Conservation (phyloP, 768 basidiomycete genomes). For the Pleurotus cornucopiae region DNA sequence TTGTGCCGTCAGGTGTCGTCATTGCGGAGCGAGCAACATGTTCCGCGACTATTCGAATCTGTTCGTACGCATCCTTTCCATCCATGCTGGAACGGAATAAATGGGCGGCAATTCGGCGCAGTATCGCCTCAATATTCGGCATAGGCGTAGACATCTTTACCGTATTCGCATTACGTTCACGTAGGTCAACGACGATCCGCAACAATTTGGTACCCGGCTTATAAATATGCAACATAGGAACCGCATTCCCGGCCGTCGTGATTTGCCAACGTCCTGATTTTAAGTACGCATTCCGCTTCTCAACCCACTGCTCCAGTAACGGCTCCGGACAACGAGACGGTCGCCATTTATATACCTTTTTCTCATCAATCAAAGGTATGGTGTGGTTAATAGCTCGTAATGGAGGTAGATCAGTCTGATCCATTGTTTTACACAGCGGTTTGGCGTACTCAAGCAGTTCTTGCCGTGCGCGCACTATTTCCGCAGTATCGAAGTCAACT, state of each 20-base stretch:
- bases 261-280: constrained; percentile 25
- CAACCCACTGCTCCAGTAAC: constrained; percentile 22
- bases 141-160: too few relatives aligned
- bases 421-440: constrained; percentile 20
- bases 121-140: too few relatives aligned
- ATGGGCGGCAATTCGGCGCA: too few relatives aligned
- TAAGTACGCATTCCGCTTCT: constrained; percentile 25
- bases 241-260: constrained; percentile 24
- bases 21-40: constrained; percentile 24
- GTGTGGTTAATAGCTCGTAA: constrained; percentile 35
- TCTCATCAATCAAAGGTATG: constrained; percentile 34
- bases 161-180: too few relatives aligned
- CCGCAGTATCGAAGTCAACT: not conserved
- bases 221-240: constrained; percentile 23
- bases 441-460: constrained; percentile 18
- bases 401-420: constrained; percentile 30
- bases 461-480: constrained; percentile 11
- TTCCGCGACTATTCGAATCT: constrained; percentile 26
- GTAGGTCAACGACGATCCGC: too few relatives aligned
- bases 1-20: constrained; percentile 27
- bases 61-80: constrained; percentile 37
- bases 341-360: constrained; percentile 26
- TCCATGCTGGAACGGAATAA: constrained; percentile 15
- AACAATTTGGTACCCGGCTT: too few relatives aligned
- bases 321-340: constrained; percentile 34